Evolutionary conservation across 78 protist genomes (phyloP), one percentile per base, ranked within the genome.

Genomic region (Dictyostelium firmibasis): DNA sequence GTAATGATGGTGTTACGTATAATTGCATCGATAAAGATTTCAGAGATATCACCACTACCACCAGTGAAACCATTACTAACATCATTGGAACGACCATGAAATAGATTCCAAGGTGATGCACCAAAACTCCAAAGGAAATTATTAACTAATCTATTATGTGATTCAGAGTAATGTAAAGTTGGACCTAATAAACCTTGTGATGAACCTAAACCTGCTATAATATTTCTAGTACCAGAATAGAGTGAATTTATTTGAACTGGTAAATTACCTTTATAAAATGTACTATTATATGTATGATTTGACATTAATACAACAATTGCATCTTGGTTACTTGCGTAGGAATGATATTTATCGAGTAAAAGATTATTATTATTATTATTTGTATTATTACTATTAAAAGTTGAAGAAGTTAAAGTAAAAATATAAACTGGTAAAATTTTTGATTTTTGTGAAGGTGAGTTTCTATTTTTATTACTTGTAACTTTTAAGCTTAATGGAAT

Each of bases 91-190:
- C 25, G 38, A 33, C 44, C 23, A 13, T 85, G 64, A 70, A 89
- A 81, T 38, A 75, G 70, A 25, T 86, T 86, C 18, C 82, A 89
- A 31, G 94, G 94, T 81, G 82, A 86, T 20, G 82, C 67, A 47
- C 94, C 94, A 81, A 44, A 89, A n/a, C 79, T 36, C 94, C 94
- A 89, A 33, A 89, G 82, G 74, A 79, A 89, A 78, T 81, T 89
- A 41, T 89, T 89, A 6, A 62, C 64, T 23, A 89, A 11, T 81
- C 77, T 67, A 13, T 47, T 18, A 81, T 89, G 94, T 41, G 79
- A 41, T 69, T 11, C 27, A 33, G 87, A 81, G 36, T 53, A 89
- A 79, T 77, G 72, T 18, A 81, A n/a, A 13, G 94, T 89, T 64
- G 94, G 94, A 1, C 94, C 94, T 1, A 89, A 2, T 18, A 81